Base-by-base conservation (phyloP, 495 filamentous ascomycete genomes). In the Collariella sp. region DNA sequence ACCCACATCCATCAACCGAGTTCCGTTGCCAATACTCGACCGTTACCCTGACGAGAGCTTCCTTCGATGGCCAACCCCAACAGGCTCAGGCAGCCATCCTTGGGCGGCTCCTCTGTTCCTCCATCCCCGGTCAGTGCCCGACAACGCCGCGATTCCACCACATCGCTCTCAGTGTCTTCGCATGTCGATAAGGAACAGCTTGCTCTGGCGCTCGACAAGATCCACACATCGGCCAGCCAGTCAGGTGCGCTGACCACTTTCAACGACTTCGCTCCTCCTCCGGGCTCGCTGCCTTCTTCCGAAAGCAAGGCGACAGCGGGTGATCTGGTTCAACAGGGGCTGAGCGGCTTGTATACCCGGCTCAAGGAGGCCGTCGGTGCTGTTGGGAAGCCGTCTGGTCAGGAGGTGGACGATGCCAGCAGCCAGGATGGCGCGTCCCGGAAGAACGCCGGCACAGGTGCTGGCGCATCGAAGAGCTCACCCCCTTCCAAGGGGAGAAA, bases 331-430 rank as follows among this genome's bases (percentile, higher is more conserved):
- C 88, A 90, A 47, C 85, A 88, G 62, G 88, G 90, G 1, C 67
- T 96, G 31, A 94, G 85, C 64, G 89, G 89, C 2, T 64, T 96
- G 15, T 95, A 95, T 66, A 90, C 76, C 72, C 82, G 88, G 16
- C 76, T 95, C 63, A 81, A 81, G 66, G 87, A 84, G 33, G 88
- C 82, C 0, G 88, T 95, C 31, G 83, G 83, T 1, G 86, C 62
- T 15, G 70, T 76, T 34, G 80, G 78, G 46, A 86, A 83, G 61
- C 80, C 84, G 53, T 78, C 81, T 9, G 69, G 59, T 41, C 56
- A 65, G 18, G 70, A 72, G 42, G 58, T 49, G 38, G 68, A 67
- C 26, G 71, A 76, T 59, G 60, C 49, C 34, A 63, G 56, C 10
- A 43, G 42, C 33, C 58, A 64, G 5, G 73, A 79, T 57, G 57